Evolutionary conservation across 768 basidiomycete species (phyloP).

Genomic region (Mycena maculata): DNA sequence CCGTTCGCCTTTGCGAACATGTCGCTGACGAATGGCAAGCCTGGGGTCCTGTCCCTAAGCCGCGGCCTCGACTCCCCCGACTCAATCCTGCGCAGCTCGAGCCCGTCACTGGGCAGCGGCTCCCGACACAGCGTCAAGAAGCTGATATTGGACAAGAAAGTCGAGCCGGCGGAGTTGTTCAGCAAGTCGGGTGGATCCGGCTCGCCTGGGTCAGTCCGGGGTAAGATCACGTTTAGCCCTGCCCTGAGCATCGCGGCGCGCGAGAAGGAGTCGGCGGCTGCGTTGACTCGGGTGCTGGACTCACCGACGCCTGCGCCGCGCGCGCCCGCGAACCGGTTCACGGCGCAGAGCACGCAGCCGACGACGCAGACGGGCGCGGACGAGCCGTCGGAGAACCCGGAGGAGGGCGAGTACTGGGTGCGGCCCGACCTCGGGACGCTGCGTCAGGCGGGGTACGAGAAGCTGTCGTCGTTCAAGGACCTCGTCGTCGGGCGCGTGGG

Average conservation of each 20-base stretch:
- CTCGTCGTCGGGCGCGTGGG: slow-evolving; percentile 93
- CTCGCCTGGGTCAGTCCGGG: slow-evolving; percentile 55
- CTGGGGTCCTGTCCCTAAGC: slow-evolving; percentile 65
- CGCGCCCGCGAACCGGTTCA: slow-evolving; percentile 48
- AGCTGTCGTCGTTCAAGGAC: slow-evolving; percentile 77
- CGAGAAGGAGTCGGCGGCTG: slow-evolving; percentile 69
- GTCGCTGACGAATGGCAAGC: slow-evolving; percentile 66
- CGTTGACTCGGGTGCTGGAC: slow-evolving; percentile 41
- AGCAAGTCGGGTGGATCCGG: slow-evolving; percentile 54
- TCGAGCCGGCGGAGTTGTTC: slow-evolving; percentile 80
- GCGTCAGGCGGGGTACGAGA: slow-evolving; percentile 75
- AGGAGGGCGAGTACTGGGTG: slow-evolving; percentile 93
- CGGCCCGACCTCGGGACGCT: slow-evolving; percentile 82
- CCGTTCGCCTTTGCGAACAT: slow-evolving; percentile 50
- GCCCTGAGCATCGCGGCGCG: slow-evolving; percentile 79
- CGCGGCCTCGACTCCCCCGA: slow-evolving; percentile 66
- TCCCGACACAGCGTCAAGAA: slow-evolving; percentile 85
- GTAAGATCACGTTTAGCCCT: slow-evolving; percentile 80
- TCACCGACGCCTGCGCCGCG: slow-evolving; percentile 53
- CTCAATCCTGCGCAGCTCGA: slow-evolving; percentile 68
- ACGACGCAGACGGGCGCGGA: slow-evolving; percentile 32
- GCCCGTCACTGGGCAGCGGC: slow-evolving; percentile 60
- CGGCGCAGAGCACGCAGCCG: slow-evolving; percentile 50
- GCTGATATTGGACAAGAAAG: slow-evolving; percentile 87
- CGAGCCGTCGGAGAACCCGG: slow-evolving; percentile 52